Evolutionary conservation across 2,329 filamentous ascomycete genomes (phyloP), one percentile per base, ranked within the genome.

Genomic region (Fusarium acutatum): DNA sequence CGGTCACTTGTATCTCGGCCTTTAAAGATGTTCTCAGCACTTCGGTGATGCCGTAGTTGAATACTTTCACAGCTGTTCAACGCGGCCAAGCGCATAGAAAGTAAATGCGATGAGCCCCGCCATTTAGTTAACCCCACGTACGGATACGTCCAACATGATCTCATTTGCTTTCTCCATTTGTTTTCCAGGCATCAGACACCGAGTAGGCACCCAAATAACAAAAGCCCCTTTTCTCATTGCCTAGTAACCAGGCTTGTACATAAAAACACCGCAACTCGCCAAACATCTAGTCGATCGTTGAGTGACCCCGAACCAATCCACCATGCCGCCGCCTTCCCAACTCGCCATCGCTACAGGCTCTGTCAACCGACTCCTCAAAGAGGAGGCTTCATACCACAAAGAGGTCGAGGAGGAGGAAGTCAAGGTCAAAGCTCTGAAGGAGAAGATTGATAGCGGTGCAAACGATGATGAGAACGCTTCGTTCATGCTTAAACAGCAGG

Each of bases 381-480:
- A 99, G 83, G 94, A 98, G 82, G 86, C 89, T 43, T 96, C 92
- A 78, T 98, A 99, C 85, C 93, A 95, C 86, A 93, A 93, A 80
- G 96, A 99, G 82, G 88, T 95, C 26, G 86, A 88, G 72, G 87
- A 92, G 73, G 95, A 98, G 81, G 88, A 93, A 77, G 88, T 88
- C 69, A 90, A 93, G 64, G 88, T 97, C 73, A 84, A 88, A 81
- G 90, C 91, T 80, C 87, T 97, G 24, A 87, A 91, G 81, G 85
- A 87, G 49, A 90, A 93, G 76, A 81, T 89, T 37, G 81, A 86
- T 46, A 82, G 79, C n/a, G 84, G 82, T 32, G 81, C 83, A 7
- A 84, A 82, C 22, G 86, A 88, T 60, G 88, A 89, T 14, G 93
- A 93, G 75, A 97, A 98, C 82, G 90, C 89, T 56, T 91, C 93